A percentile compares a stretch with the other conserved stretches of the same genome.
These are phyloP conservation scores for Fraxinus paxiana DNA, from an alignment of 305 asterid species.

Conservation along the genomic window DNA sequence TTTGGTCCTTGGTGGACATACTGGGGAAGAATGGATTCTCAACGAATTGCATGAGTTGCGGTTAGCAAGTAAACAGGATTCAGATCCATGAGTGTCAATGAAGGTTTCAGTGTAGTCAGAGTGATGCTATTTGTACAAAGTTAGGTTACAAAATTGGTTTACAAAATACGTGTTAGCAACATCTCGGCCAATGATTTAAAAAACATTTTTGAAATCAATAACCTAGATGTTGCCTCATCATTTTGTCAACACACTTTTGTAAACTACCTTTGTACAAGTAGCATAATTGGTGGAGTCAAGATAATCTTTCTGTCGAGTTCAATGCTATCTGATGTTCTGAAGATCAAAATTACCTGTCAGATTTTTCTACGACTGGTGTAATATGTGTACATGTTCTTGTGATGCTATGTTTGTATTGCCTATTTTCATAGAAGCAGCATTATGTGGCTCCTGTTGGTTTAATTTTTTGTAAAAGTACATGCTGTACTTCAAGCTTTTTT, in stretches of 20 bases:
- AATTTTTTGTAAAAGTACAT: too few relatives aligned
- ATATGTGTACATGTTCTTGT: background rate
- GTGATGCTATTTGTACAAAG: too few relatives aligned
- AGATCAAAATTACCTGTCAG: background rate
- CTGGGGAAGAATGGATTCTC: constrained; percentile 88
- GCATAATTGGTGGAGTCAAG: background rate
- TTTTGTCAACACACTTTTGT: too few relatives aligned
- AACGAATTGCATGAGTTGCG: constrained; percentile 81
- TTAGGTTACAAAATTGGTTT: too few relatives aligned
- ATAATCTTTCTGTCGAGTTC: background rate
- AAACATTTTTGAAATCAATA: too few relatives aligned
- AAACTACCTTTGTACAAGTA: too few relatives aligned
- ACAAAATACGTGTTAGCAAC: too few relatives aligned
- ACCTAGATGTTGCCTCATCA: too few relatives aligned
- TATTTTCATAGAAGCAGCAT: background rate
- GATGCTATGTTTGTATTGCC: constrained; percentile 1
- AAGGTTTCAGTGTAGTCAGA: background rate
- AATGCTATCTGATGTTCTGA: background rate
- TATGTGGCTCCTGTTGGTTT: background rate
- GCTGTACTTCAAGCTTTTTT: too few relatives aligned
- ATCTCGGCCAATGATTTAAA: too few relatives aligned
- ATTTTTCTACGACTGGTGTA: background rate
- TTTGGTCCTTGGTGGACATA: constrained; percentile 84
- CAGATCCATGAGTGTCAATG: constrained; percentile 35
- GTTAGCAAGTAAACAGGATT: constrained; percentile 80